Base-by-base conservation (phyloP, 2,329 filamentous ascomycete genomes). In the Drechslerella coelobrocha region DNA sequence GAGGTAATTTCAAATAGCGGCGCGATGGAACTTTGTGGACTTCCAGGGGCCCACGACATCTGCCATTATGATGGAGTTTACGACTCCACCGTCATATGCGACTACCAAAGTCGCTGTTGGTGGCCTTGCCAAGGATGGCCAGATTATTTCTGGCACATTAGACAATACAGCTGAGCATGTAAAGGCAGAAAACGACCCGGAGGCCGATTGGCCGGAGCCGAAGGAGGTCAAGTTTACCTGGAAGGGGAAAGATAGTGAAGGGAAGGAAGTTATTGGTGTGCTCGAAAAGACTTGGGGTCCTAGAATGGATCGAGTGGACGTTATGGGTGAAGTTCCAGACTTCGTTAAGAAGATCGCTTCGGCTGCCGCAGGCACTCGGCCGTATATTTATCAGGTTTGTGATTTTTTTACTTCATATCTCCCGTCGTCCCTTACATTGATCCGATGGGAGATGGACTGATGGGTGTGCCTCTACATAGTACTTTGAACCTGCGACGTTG, bases 331-430 rank as follows among this genome's bases (percentile, higher is more conserved):
- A 80, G 89, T 99, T 34, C 94, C 94, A 2, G 91, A 89, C 27
- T 96, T 99, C 76, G 88, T 99, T 79, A 99, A 99, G 85, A 88
- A 88, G 75, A 91, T 99, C 78, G 92, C 96, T 24, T 90, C 90
- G 45, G 88, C 86, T 73, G 91, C 93, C 10, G 91, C 89, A 2
- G 94, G 94, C 73, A 96, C 94, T 26, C 94, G 92, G 82, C 94
- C 94, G 3, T 99, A 97, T 79, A 97, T 99, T 76, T 99, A 97
- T 81, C 94, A 96, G 84, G 91, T 92, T 79, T 74, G 84, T 50
- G n/a, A n/a, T 12, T 23, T 78, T 24, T 24, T 10, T 21, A 5
- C 12, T 0, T 21, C 31, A 65, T 10, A 2, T n/a, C n/a, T n/a
- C n/a, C n/a, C n/a, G n/a, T n/a, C n/a, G n/a, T n/a, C 26, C 19